phyloP scores from a whole-genome alignment of 257 asterid genomes.

The Jasminum sambac region DNA sequence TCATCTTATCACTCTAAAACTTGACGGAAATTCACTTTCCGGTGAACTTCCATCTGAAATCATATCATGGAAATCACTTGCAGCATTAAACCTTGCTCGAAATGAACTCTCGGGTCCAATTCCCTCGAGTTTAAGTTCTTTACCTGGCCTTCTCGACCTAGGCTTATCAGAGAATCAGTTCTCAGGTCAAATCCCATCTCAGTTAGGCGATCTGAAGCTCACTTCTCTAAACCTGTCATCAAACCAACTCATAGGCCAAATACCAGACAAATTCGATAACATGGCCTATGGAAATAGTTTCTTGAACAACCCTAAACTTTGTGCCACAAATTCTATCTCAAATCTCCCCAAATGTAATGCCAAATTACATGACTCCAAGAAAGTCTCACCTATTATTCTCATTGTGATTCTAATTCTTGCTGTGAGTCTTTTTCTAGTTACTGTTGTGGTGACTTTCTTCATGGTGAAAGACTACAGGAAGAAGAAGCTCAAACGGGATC shows the following conservation, averaged over 20 bases:
- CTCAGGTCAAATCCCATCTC: conserved; percentile 67
- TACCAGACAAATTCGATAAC: conserved; percentile 66
- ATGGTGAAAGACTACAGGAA: conserved; percentile 49
- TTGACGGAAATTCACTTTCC: conserved; percentile 71
- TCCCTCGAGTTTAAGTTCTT: conserved; percentile 46
- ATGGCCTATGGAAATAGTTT: conserved; percentile 68
- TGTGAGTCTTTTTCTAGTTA: conserved; percentile 29
- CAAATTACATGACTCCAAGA: conserved; percentile 26
- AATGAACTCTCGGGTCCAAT: conserved; percentile 64
- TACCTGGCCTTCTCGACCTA: conserved; percentile 62
- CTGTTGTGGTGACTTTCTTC: conserved; percentile 31
- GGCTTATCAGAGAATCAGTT: conserved; percentile 65
- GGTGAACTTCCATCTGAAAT: conserved; percentile 62
- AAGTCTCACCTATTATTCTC: conserved; percentile 41
- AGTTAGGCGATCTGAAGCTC: conserved; percentile 53
- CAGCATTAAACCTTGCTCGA: conserved; percentile 48
- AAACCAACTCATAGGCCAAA: conserved; percentile 57
- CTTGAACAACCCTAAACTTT: conserved; percentile 59
- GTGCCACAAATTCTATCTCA: conserved; percentile 41
- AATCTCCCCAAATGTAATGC: conserved; percentile 45
- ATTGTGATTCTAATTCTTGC: conserved; percentile 52
- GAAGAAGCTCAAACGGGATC: conserved; percentile 55
- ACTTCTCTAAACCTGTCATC: conserved; percentile 67
- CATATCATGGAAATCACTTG: conserved; percentile 67
- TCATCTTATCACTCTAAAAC: conserved; percentile 42